Evolutionary conservation across 2,329 filamentous ascomycete species (phyloP).

Genomic region (Verruconis gallopava): DNA sequence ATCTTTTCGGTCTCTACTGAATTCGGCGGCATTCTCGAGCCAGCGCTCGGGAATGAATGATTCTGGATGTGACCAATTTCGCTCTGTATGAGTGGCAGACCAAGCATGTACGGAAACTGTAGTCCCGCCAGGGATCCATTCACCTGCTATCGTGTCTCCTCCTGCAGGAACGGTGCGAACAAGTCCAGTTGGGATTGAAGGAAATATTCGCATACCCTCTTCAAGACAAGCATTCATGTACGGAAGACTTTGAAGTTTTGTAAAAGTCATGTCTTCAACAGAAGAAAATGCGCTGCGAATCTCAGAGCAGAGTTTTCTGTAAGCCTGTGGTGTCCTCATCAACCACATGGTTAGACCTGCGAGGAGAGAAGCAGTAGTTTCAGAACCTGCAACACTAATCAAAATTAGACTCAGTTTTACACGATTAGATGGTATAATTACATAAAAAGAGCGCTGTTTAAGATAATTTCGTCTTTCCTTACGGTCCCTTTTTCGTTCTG

Average conservation of each 20-base stretch:
- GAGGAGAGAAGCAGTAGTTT: conserved; percentile 8
- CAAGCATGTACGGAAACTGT: conserved; percentile 9
- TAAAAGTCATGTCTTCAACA: conserved; percentile 5
- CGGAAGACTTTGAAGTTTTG: conserved; percentile 24
- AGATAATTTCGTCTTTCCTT: conserved; percentile 7
- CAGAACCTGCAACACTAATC: conserved; percentile 6
- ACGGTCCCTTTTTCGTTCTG: conserved; percentile 6
- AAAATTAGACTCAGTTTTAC: not conserved
- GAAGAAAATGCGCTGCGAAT: conserved; percentile 6
- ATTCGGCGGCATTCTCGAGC: conserved; percentile 17
- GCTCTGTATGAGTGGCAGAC: conserved; percentile 10
- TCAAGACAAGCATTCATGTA: conserved; percentile 30
- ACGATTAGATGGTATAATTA: not conserved
- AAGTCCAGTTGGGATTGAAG: conserved; percentile 24
- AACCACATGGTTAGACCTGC: conserved; percentile 2
- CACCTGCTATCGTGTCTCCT: conserved; percentile 25
- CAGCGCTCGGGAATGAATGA: conserved; percentile 31
- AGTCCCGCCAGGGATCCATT: conserved; percentile 22
- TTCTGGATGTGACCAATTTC: conserved; percentile 24
- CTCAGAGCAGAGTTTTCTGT: conserved; percentile 6
- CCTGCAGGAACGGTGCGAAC: conserved; percentile 23
- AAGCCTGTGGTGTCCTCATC: conserved; percentile 3
- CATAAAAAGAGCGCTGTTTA: conserved; percentile 10
- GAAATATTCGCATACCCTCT: conserved; percentile 30
- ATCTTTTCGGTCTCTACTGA: conserved; percentile 18